Conservation (phyloP, 2,329 filamentous ascomycete genomes). For the Emmonsiellopsis sp. region DNA sequence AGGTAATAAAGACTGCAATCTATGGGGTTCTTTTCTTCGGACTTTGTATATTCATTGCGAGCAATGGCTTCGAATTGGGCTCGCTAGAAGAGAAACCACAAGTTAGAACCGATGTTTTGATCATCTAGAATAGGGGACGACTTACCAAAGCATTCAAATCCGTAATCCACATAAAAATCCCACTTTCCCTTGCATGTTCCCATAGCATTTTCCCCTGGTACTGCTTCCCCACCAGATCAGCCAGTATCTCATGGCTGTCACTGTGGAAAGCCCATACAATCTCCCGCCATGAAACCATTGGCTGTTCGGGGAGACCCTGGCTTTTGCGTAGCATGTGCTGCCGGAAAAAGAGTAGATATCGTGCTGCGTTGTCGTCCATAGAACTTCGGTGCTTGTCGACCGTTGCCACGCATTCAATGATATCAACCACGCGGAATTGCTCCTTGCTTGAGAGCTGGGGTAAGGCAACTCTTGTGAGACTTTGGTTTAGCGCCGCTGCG, state of each 20-base stretch:
- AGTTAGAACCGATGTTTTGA: constrained; percentile 1
- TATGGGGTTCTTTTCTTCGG: constrained; percentile 77
- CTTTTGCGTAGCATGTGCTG: constrained; percentile 65
- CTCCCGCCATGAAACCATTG: constrained; percentile 47
- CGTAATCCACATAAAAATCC: constrained; percentile 89
- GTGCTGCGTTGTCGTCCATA: constrained; percentile 80
- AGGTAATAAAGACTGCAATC: constrained; percentile 89
- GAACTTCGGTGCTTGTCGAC: constrained; percentile 81
- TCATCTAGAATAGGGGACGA: not conserved
- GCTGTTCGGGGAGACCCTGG: constrained; percentile 49
- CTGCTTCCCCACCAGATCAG: constrained; percentile 71
- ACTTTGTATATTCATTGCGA: constrained; percentile 84
- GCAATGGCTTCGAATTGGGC: constrained; percentile 83
- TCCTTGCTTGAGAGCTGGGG: constrained; percentile 75
- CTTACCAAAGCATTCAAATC: constrained; percentile 67
- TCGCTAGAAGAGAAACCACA: constrained; percentile 38
- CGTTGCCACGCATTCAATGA: constrained; percentile 71
- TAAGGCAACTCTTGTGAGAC: constrained; percentile 63
- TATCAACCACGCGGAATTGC: constrained; percentile 76
- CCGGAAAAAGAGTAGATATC: constrained; percentile 80
- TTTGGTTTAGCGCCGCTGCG: constrained; percentile 62
- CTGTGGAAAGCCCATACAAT: constrained; percentile 38
- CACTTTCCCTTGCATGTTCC: constrained; percentile 75
- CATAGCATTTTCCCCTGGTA: constrained; percentile 73
- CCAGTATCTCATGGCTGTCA: constrained; percentile 70